phyloP scores from a whole-genome alignment of 2,329 filamentous ascomycete species.

The Epichloe festucae region DNA sequence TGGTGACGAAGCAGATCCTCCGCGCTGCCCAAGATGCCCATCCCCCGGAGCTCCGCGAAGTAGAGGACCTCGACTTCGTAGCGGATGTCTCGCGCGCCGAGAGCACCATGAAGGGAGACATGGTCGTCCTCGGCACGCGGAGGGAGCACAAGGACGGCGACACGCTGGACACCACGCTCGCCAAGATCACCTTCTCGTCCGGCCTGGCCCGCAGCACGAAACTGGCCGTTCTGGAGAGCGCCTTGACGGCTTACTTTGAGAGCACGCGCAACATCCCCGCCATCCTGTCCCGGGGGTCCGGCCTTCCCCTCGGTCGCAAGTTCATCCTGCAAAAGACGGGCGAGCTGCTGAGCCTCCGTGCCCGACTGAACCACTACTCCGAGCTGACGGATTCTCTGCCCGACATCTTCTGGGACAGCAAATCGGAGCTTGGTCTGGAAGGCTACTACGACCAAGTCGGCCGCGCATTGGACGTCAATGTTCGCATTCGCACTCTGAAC shows the following conservation, averaged over 20 bases:
- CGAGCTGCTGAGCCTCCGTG: constrained; percentile 76
- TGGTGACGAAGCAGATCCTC: constrained; percentile 61
- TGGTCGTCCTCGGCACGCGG: constrained; percentile 78
- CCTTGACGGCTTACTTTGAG: constrained; percentile 73
- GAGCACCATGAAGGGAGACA: constrained; percentile 72
- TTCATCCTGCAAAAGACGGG: constrained; percentile 92
- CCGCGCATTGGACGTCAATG: constrained; percentile 76
- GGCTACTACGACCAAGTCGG: constrained; percentile 93
- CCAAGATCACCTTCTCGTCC: constrained; percentile 93
- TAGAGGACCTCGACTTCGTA: constrained; percentile 79
- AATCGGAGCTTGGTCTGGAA: constrained; percentile 78
- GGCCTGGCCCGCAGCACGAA: constrained; percentile 88
- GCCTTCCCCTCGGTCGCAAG: constrained; percentile 37
- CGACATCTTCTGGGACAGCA: constrained; percentile 92
- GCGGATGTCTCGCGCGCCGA: constrained; percentile 61
- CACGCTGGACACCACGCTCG: constrained; percentile 52
- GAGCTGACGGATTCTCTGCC: constrained; percentile 91
- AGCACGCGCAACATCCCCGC: constrained; percentile 73
- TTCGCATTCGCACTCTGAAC: constrained; percentile 82
- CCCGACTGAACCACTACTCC: constrained; percentile 91
- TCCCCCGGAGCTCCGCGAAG: constrained; percentile 55
- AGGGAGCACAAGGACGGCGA: constrained; percentile 31
- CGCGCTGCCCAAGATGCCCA: constrained; percentile 67
- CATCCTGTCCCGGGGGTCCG: constrained; percentile 55
- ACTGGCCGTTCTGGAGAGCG: constrained; percentile 77